Base-by-base conservation (phyloP, 495 filamentous ascomycete species). In the Penicillium herquei region DNA sequence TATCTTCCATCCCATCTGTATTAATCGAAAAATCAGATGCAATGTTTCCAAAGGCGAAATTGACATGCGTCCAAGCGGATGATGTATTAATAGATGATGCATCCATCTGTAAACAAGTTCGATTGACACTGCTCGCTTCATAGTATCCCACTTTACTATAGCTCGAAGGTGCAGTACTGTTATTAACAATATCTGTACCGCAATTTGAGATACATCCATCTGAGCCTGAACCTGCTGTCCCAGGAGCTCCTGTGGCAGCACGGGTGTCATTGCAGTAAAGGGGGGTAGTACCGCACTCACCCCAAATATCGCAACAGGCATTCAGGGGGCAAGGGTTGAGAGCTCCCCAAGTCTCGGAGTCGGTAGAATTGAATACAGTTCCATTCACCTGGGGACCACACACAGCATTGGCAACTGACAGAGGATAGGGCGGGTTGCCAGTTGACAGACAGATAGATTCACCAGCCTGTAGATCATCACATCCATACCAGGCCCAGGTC, bases 141-240 rank as follows among this genome's bases (percentile, higher is more conserved):
- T 35, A 67, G 48, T 67, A 67, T 5, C 52, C 64, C 17, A 67
- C 40, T 5, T 12, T 33, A 3, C 26, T 11, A 21, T 26, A 49
- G 3, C 8, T 30, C 10, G 35, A 8, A 7, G 61, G 49, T 18
- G 10, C 37, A 31, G 40, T 39, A 4, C 11, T n/a, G 11, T 0
- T 7, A 14, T 63, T 69, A 9, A 65, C 62, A 18, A 78, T 70
- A n/a, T 71, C 52, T 0, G 56, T 74, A 3, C 74, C 77, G 52
- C 77, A 80, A 62, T 74, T 74, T 34, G 64, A 74, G 39, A 77
- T 72, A 56, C 78, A 81, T 2, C 72, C 73, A 57, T 72, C 66
- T 0, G 57, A 69, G 21, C 54, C 65, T 0, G 55, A 57, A 9
- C 42, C 37, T 7, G 72, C 51, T 0, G 72, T 76, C 9, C 76